Evolutionary conservation across 2,329 filamentous ascomycete species (phyloP).

Genomic region (Alternaria tenuissima): DNA sequence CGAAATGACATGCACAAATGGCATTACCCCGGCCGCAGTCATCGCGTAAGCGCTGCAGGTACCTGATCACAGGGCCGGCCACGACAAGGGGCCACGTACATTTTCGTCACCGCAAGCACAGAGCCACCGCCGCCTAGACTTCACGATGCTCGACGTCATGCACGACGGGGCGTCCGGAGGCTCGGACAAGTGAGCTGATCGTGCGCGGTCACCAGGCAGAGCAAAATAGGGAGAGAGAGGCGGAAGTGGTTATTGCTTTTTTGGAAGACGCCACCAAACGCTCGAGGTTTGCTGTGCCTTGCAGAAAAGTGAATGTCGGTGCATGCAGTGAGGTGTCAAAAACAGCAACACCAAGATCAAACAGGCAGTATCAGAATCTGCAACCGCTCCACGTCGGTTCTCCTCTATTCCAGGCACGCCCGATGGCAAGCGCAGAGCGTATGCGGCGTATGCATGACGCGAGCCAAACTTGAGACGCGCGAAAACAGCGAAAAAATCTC

Average conservation of each 20-base stretch:
- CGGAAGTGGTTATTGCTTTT: background rate
- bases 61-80: conserved; percentile 18
- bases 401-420: conserved; percentile 15
- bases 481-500: conserved; percentile 22
- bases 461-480: conserved; percentile 3
- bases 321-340: conserved; percentile 2
- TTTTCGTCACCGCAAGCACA: conserved; percentile 16
- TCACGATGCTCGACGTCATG: conserved; percentile 52
- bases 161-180: conserved; percentile 12
- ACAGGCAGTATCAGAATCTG: conserved; percentile 7
- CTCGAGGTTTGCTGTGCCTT: background rate
- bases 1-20: conserved; percentile 24
- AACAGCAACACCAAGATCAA: background rate
- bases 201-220: conserved; percentile 9
- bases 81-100: conserved; percentile 12
- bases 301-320: background rate
- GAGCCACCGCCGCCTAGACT: conserved; percentile 24
- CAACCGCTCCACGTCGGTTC: conserved; percentile 11
- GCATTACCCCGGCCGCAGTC: background rate
- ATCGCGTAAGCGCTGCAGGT: conserved; percentile 16
- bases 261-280: background rate
- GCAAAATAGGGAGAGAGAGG: background rate
- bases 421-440: conserved; percentile 1
- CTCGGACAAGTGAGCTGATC: background rate
- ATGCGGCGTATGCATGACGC: conserved; percentile 21